A percentile compares a stretch with the other conserved stretches of the same genome.
Conservation (phyloP, 2,329 filamentous ascomycete species). For the Fusarium sp. region DNA sequence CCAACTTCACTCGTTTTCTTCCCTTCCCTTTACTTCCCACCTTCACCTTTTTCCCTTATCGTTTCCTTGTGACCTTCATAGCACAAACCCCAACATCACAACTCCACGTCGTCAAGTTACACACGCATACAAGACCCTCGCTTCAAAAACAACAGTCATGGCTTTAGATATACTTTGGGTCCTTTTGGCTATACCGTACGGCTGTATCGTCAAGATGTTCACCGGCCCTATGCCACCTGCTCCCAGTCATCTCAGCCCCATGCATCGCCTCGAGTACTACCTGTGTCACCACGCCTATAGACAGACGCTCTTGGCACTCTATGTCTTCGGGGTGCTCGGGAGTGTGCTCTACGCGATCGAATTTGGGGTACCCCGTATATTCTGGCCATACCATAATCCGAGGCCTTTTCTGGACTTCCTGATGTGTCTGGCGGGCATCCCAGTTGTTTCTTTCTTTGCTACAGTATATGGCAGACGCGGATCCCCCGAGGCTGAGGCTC, state of each 20-base stretch:
- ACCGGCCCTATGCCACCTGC: neutral
- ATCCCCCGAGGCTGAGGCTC: neutral
- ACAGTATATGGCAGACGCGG: neutral
- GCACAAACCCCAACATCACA: neutral
- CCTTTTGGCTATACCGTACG: neutral
- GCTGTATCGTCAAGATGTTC: neutral
- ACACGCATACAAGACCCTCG: neutral
- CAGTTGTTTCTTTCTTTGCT: neutral
- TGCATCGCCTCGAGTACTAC: neutral
- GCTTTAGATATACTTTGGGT: neutral
- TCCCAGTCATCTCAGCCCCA: neutral
- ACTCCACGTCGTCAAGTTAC: neutral
- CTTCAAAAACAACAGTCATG: neutral
- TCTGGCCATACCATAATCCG: fast-evolving
- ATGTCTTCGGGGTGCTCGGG: fast-evolving
- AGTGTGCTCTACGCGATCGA: fast-evolving
- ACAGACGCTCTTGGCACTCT: neutral
- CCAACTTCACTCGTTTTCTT: neutral
- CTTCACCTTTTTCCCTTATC: neutral
- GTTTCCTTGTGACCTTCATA: neutral
- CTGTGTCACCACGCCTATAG: neutral
- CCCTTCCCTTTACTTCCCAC: neutral
- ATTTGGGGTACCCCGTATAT: neutral
- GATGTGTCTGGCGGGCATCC: fast-evolving
- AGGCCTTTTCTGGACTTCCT: neutral